Base-by-base conservation (phyloP, 169 alveolate genomes). In the Plasmodium ovale region DNA sequence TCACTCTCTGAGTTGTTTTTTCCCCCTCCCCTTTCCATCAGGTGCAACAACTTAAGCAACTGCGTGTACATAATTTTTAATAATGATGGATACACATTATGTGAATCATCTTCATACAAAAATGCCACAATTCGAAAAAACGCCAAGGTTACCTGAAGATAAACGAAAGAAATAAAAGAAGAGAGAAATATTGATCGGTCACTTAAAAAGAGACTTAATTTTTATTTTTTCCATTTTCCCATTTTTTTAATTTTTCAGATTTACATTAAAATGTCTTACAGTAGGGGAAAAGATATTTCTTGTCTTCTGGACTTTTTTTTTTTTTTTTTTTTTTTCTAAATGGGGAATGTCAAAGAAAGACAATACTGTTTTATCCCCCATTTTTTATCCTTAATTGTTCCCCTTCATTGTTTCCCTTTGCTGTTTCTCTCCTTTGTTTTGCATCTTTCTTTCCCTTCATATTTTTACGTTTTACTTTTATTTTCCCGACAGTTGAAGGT, bases 201-300 rank as follows among this genome's bases (percentile, higher is more conserved):
- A 56, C 12, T 31, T 9, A 60, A 60, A 33, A 33, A 42, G 10
- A 1, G 25, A 31, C 49, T 31, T 21, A 44, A 25, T 25, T 23
- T 35, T 14, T 44, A 19, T 16, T 10, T 54, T 77, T 31, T 14
- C 62, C 23, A 7, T 44, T 58, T 68, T 70, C 54, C n/a, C 27
- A 44, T 35, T 49, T 44, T 60, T 73, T n/a, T 12, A 16, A 16
- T 59, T 71, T 60, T 35, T 69, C 65, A 85, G 91, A 85, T 85
- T 53, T 85, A 85, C 44, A 69, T 85, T 31, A 85, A 85, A 56
- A 85, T 85, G 87, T 85, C 87, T 69, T 69, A 67, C 87, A 85
- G 91, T 85, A 65, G 65, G 47, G 27, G 62, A 65, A 51, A 77
- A 58, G 59, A 73, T 47, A 68, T 3, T 27, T 4, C 10, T 49